phyloP scores from a whole-genome alignment of 2,329 filamentous ascomycete genomes.

The Dactylellina leptospora region DNA sequence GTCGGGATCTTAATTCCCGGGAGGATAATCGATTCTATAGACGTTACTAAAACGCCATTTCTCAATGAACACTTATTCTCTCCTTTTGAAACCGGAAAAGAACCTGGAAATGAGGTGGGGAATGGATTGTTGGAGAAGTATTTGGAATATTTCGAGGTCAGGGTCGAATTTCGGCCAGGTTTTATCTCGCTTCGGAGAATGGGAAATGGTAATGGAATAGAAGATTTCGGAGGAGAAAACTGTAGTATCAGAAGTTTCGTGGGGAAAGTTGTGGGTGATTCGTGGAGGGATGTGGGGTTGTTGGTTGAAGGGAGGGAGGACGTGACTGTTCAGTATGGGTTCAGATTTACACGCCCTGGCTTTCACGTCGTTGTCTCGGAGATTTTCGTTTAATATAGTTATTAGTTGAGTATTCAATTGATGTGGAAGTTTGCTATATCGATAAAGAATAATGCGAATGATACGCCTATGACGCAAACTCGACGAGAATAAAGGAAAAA shows the following conservation, averaged over 20 bases:
- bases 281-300: background rate
- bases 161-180: background rate
- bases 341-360: background rate
- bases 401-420: no score
- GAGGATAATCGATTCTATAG: background rate
- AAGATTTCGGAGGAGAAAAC: background rate
- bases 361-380: background rate
- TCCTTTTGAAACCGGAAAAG: background rate
- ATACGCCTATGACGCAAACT: background rate
- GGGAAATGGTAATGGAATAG: background rate
- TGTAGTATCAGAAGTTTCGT: background rate
- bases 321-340: background rate
- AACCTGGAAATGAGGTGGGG: no score
- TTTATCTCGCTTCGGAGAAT: background rate
- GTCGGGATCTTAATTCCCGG: background rate
- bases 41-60: slow-evolving; percentile 6
- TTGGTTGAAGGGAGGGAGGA: background rate
- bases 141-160: background rate
- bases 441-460: no score
- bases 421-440: no score
- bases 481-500: background rate
- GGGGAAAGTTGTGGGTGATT: background rate
- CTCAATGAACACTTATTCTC: slow-evolving; percentile 9
- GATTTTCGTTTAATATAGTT: no score
- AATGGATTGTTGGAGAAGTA: no score